These are phyloP conservation scores for Populus hybrid DNA, from an alignment of 441 rosid species.

Conservation along the genomic window DNA sequence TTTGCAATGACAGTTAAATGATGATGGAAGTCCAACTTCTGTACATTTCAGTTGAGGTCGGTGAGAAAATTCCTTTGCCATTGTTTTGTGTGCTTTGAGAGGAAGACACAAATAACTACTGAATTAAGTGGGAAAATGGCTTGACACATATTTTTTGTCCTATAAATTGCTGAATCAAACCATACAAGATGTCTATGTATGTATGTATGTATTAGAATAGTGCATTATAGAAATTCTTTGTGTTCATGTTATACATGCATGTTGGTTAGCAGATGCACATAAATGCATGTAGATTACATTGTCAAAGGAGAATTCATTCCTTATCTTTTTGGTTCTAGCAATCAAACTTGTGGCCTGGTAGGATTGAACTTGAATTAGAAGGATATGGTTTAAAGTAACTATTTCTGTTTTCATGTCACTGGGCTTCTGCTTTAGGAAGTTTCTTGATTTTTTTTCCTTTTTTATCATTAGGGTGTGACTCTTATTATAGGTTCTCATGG, in stretches of 20 bases:
- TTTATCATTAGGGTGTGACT: background rate
- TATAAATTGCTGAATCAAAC: background rate
- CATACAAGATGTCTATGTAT: background rate
- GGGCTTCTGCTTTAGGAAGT: background rate
- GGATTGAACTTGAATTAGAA: background rate
- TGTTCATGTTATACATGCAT: background rate
- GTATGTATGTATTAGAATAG: background rate
- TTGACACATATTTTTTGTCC: background rate
- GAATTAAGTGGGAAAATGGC: background rate
- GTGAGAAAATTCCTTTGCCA: background rate
- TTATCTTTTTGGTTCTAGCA: background rate
- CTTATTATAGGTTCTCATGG: constrained; percentile 10
- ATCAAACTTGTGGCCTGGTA: background rate
- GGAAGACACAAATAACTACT: background rate
- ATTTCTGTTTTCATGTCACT: background rate
- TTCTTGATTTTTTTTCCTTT: background rate
- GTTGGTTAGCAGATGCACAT: background rate
- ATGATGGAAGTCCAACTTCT: background rate
- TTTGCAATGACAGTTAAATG: background rate
- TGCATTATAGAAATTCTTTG: background rate
- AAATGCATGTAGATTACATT: background rate
- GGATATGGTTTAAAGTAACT: background rate
- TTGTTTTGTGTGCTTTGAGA: background rate
- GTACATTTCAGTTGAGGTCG: background rate
- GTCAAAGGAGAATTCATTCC: background rate